A percentile compares a stretch with the other conserved stretches of the same genome.
Conservation (phyloP, 2,329 filamentous ascomycete species). For the Venturiaceae sp. region DNA sequence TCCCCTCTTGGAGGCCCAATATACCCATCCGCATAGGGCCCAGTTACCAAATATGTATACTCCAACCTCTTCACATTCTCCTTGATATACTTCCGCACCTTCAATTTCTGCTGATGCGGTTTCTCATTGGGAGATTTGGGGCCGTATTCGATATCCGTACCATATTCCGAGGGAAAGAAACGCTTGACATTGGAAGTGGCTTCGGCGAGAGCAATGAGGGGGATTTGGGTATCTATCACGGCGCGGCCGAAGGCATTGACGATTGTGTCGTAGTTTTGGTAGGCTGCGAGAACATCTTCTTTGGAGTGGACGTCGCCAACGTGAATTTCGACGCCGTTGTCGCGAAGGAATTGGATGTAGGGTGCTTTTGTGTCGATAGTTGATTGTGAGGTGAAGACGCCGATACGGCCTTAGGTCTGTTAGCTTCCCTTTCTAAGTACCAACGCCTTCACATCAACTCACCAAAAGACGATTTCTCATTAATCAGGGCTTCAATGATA, state of each 20-base stretch:
- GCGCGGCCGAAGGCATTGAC: constrained; percentile 55
- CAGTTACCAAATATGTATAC: constrained; percentile 60
- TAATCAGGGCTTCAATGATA: constrained; percentile 3
- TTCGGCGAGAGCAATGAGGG: constrained; percentile 52
- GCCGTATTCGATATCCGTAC: constrained; percentile 55
- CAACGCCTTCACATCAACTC: background rate
- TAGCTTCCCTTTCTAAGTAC: background rate
- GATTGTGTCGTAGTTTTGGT: constrained; percentile 52
- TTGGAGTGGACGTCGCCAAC: constrained; percentile 45
- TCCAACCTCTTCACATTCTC: constrained; percentile 44
- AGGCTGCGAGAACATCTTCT: constrained; percentile 46
- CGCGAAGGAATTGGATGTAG: constrained; percentile 18
- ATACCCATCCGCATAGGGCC: constrained; percentile 58
- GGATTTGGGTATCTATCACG: constrained; percentile 51
- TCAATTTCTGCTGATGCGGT: constrained; percentile 61
- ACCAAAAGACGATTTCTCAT: background rate
- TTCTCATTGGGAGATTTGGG: constrained; percentile 48
- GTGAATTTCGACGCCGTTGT: constrained; percentile 31
- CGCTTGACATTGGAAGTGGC: constrained; percentile 43
- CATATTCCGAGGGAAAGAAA: constrained; percentile 61
- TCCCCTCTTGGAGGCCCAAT: constrained; percentile 32
- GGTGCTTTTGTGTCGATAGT: constrained; percentile 13
- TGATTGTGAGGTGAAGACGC: constrained; percentile 8
- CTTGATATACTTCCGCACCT: constrained; percentile 52
- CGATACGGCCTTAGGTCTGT: background rate